A percentile compares a stretch with the other conserved stretches of the same genome.
Conservation (phyloP, 2,329 filamentous ascomycete genomes). For the Talaromyces sp. region DNA sequence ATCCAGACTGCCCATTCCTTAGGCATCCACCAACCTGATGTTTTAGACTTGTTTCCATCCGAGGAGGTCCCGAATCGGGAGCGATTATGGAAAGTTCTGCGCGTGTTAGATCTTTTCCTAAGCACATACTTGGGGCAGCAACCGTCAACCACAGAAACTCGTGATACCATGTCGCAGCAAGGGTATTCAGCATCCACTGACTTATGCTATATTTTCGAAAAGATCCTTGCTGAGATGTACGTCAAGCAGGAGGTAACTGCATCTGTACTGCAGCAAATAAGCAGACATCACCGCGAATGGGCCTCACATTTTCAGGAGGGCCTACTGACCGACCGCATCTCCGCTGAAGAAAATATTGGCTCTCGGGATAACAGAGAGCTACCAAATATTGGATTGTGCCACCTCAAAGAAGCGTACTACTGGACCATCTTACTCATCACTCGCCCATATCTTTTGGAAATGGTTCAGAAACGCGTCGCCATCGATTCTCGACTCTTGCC, state of each 20-base stretch:
- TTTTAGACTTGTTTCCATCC: background rate
- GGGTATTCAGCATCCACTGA: background rate
- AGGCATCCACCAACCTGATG: background rate
- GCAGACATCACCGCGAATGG: background rate
- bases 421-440: background rate
- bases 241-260: background rate
- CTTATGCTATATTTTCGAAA: background rate
- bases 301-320: background rate
- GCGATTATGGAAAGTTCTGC: background rate
- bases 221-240: background rate
- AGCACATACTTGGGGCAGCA: background rate
- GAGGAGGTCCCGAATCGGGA: background rate
- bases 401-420: background rate
- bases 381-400: background rate
- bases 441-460: slow-evolving; percentile 1
- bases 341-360: background rate
- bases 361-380: background rate
- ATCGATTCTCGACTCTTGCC: background rate
- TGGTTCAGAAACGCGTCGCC: background rate
- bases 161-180: background rate
- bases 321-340: background rate
- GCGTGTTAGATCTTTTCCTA: background rate
- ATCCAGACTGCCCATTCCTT: background rate
- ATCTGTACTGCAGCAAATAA: background rate
- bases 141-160: background rate